Evolutionary conservation across 1,139 yeast species (phyloP), one percentile per base, ranked within the genome.

Genomic region (Suhomyces ambrosiae): DNA sequence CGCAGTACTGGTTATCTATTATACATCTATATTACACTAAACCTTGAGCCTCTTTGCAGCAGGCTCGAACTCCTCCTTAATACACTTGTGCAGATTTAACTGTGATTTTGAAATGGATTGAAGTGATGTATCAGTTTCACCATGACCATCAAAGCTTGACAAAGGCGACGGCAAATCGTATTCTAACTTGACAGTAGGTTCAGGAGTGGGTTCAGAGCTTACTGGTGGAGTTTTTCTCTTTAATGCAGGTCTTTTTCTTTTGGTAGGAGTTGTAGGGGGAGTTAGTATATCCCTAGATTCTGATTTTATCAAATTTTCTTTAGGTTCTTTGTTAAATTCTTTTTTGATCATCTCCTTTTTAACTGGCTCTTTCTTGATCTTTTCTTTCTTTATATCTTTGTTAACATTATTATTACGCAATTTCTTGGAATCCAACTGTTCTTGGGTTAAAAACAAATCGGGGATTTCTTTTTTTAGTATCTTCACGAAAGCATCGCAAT

Each of bases 401-500:
- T 34, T 33, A 34, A 39, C 27, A n/a, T 30, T 37, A 31, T 47
- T 54, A 32, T 43, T 54, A 41, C 58, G 63, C 39, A 71, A 59
- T 48, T 65, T 68, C 62, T 67, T 67, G 18, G 72, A 62, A 49
- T 72, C 77, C 30, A 69, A 56, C 49, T 73, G 77, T 42, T 73
- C 72, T 56, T 79, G 85, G 12, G 76, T 68, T 49, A 69, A 63
- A 60, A 80, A 81, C 49, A 81, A 69, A 48, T 69, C 76, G 1
- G 90, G 89, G 7, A 79, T 61, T 29, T 77, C 74, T 15, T 43
- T 43, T 46, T 71, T 71, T 36, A 86, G 61, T 22, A 71, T 64
- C 14, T 64, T 60, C 14, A 89, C 82, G 79, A 95, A 90, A 25
- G 72, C 74, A 58, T 90, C 97, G 56, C 96, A 86, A 56, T 88